Evolutionary conservation across 441 rosid species (phyloP).

Genomic region (Erodium trifolium): DNA sequence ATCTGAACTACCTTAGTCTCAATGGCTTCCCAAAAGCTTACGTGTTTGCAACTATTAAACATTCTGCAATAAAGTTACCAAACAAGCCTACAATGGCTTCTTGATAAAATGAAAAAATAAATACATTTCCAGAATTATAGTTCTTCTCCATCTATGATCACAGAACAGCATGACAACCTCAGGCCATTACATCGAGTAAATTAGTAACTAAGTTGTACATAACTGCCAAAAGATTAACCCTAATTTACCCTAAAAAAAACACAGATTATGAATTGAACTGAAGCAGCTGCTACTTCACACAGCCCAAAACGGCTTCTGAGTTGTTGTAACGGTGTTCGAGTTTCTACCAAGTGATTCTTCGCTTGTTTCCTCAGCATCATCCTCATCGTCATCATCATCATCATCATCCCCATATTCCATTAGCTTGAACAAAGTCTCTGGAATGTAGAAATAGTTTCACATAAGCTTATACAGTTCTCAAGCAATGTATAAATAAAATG

Average conservation of each 20-base stretch:
- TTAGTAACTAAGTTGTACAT: not conserved
- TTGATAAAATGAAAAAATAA: no score
- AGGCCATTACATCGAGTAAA: not conserved
- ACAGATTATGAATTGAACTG: not conserved
- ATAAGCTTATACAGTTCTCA: not conserved
- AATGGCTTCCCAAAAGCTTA: no score
- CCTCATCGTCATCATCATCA: slow-evolving; percentile 22
- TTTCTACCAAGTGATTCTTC: slow-evolving; percentile 26
- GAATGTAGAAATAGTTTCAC: slow-evolving; percentile 18
- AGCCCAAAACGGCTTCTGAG: slow-evolving; percentile 67
- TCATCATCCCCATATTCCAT: slow-evolving; percentile 89
- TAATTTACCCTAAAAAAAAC: not conserved
- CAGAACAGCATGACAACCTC: no score
- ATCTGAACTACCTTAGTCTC: no score
- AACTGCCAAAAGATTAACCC: not conserved
- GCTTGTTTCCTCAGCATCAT: slow-evolving; percentile 28
- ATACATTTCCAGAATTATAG: not conserved
- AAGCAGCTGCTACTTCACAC: slow-evolving; percentile 22
- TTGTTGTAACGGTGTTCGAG: slow-evolving; percentile 16
- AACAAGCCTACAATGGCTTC: no score
- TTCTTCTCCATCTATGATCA: not conserved
- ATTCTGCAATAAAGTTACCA: no score
- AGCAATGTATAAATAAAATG: no score
- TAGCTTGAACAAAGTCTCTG: slow-evolving; percentile 82
- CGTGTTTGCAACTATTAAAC: no score